Base-by-base conservation (phyloP, 805 yeast species). In the Blastobotrys americana region DNA sequence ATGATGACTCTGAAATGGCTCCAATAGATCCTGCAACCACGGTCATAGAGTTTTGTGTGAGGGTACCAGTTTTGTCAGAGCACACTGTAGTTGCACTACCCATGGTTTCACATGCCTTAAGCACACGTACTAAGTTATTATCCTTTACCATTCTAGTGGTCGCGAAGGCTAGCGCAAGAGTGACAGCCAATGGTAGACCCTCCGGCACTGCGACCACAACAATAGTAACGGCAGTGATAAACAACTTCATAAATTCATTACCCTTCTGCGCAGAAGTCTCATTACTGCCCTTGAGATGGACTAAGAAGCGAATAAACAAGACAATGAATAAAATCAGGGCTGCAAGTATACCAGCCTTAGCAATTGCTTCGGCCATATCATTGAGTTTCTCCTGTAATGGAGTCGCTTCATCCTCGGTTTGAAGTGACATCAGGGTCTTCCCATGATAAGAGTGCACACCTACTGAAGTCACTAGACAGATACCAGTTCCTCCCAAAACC, bases 191-290 rank as follows among this genome's bases (percentile, higher is more conserved):
- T 1, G 99, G 99, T 46, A 93, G 74, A 50, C 99, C 99, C 67
- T 93, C 99, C 2, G 99, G 99, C n/a, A 93, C 96, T 0, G 98
- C 99, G 41, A 93, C 98, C 13, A 90, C 98, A 22, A 93, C 80
- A 55, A 93, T 76, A 0, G 98, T 88, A 48, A 93, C 84, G 1
- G 97, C 83, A 19, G 93, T 86, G 57, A 93, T 93, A 48, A 93
- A 71, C 45, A 90, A 84, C 56, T 86, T 82, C 68, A 93, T 70
- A 55, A 89, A 89, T 53, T 74, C 75, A 44, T 85, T 78, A 53
- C 96, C 97, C 67, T 88, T 89, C 57, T 80, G 76, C 5, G 96
- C 76, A 4, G 85, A 66, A 0, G 76, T 61, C 4, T 73, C 46
- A 39, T 63, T 60, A 48, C 73, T 60, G 16, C 73, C 65, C 9